A percentile compares a stretch with the other conserved stretches of the same genome.
Evolutionary conservation across 345 rosid species (phyloP).

Genomic region (Boechera divaricarpa): DNA sequence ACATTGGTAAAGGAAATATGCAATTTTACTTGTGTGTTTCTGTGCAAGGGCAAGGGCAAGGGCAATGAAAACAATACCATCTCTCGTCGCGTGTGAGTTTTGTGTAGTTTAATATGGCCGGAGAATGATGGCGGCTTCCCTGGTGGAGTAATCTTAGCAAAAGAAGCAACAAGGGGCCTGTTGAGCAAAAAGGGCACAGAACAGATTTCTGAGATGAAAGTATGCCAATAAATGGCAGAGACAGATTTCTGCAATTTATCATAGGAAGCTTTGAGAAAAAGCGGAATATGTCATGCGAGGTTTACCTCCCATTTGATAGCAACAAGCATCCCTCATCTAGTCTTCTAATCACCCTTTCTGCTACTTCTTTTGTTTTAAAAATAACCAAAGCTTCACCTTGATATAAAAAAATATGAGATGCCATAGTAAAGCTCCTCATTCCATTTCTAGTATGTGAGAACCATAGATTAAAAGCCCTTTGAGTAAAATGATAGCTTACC

Average conservation of each 20-base stretch:
- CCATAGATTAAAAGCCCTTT: background rate
- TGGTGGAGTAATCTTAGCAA: conserved; percentile 56
- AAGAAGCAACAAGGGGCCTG: conserved; percentile 80
- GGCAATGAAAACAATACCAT: conserved; percentile 49
- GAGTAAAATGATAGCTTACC: conserved; percentile 54
- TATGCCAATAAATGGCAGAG: conserved; percentile 9
- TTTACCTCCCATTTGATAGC: conserved; percentile 81
- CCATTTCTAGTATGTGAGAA: conserved; percentile 18
- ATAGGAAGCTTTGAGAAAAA: conserved; percentile 12
- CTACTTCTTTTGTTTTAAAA: conserved; percentile 67
- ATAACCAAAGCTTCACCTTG: conserved; percentile 81
- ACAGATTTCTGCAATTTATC: conserved; percentile 10
- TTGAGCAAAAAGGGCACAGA: conserved; percentile 31
- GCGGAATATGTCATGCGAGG: background rate
- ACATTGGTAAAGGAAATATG: background rate
- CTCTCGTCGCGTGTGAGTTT: conserved; percentile 57
- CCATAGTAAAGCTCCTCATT: conserved; percentile 12
- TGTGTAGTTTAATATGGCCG: conserved; percentile 70
- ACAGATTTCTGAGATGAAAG: conserved; percentile 8
- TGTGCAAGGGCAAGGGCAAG: background rate
- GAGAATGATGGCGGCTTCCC: conserved; percentile 56
- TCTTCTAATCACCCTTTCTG: conserved; percentile 57
- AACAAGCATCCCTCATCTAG: conserved; percentile 68
- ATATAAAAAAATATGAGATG: conserved; percentile 36
- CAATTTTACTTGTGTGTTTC: conserved; percentile 4